Percentiles rank a stretch among this genome's conserved stretches.
Conservation (phyloP, 495 filamentous ascomycete genomes). For the Pyrenula massariospora region DNA sequence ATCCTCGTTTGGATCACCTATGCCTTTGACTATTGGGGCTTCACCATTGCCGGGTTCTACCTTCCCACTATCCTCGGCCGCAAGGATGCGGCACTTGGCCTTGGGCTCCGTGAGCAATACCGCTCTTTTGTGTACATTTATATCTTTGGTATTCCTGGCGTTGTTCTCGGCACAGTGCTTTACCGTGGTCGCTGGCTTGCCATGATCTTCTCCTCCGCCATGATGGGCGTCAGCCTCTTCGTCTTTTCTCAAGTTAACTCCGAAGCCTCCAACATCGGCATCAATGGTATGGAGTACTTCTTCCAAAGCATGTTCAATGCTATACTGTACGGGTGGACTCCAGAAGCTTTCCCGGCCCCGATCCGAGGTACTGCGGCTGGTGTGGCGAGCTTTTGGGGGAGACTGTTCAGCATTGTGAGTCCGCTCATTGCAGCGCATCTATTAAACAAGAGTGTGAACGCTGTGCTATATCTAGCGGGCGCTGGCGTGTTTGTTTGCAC, state of each 20-base stretch:
- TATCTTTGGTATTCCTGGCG: slow-evolving; percentile 27
- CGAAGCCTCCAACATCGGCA: slow-evolving; percentile 26
- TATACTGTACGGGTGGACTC: slow-evolving; percentile 35
- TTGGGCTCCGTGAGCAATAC: slow-evolving; percentile 20
- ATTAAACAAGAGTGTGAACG: slow-evolving; percentile 17
- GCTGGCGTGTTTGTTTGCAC: slow-evolving; percentile 30
- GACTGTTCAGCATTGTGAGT: slow-evolving; percentile 30
- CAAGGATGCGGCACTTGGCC: slow-evolving; percentile 19
- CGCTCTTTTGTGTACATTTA: slow-evolving; percentile 33
- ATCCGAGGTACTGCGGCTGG: slow-evolving; percentile 34
- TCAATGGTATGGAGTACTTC: slow-evolving; percentile 35
- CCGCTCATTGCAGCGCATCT: slow-evolving; percentile 27
- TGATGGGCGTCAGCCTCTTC: slow-evolving; percentile 34
- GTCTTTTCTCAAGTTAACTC: slow-evolving; percentile 29
- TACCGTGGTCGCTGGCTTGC: slow-evolving; percentile 26
- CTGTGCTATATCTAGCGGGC: slow-evolving; percentile 29
- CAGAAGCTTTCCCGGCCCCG: slow-evolving; percentile 30
- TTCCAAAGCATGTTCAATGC: slow-evolving; percentile 39
- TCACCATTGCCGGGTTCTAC: slow-evolving; percentile 18
- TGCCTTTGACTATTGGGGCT: slow-evolving; percentile 14
- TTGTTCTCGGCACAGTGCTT: slow-evolving; percentile 11
- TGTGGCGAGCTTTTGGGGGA: slow-evolving; percentile 33
- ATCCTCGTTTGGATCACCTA: slow-evolving; percentile 31
- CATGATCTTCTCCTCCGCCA: slow-evolving; percentile 30
- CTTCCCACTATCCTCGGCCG: slow-evolving; percentile 24